Conservation (phyloP, 805 yeast species). For the Zygosaccharomyces siamensis region DNA sequence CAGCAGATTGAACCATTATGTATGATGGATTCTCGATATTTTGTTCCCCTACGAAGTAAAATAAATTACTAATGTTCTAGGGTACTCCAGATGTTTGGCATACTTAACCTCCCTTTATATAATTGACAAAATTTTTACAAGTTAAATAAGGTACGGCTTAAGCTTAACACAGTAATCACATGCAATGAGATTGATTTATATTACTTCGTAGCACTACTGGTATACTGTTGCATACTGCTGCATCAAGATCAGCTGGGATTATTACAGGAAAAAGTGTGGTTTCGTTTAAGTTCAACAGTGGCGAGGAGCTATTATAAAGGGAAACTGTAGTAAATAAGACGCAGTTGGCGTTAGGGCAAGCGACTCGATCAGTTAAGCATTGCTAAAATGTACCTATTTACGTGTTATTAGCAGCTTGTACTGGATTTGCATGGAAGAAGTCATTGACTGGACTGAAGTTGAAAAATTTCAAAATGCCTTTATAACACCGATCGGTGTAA, state of each 20-base stretch:
- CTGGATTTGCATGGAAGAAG: background rate
- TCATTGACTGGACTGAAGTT: background rate
- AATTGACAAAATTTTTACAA: conserved; percentile 1
- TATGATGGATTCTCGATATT: background rate
- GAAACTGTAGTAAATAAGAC: background rate
- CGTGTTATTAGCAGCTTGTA: background rate
- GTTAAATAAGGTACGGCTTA: conserved; percentile 2
- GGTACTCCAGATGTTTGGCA: background rate
- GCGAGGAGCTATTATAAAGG: background rate
- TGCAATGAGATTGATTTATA: conserved; percentile 2
- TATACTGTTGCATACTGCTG: background rate
- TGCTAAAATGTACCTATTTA: background rate
- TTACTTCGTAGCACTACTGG: background rate
- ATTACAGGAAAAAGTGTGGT: background rate
- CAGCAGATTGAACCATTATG: conserved; percentile 91
- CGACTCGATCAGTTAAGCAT: background rate
- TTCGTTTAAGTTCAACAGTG: background rate
- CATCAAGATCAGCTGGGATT: background rate
- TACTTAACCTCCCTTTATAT: background rate
- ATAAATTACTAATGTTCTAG: background rate
- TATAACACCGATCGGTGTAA: background rate
- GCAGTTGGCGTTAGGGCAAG: background rate
- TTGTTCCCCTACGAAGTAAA: background rate
- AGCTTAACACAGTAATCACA: conserved; percentile 2
- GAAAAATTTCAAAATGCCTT: background rate